A percentile compares a stretch with the other conserved stretches of the same genome.
phyloP scores from a whole-genome alignment of 352 stramenopile genomes.

The Phytophthora syringae region DNA sequence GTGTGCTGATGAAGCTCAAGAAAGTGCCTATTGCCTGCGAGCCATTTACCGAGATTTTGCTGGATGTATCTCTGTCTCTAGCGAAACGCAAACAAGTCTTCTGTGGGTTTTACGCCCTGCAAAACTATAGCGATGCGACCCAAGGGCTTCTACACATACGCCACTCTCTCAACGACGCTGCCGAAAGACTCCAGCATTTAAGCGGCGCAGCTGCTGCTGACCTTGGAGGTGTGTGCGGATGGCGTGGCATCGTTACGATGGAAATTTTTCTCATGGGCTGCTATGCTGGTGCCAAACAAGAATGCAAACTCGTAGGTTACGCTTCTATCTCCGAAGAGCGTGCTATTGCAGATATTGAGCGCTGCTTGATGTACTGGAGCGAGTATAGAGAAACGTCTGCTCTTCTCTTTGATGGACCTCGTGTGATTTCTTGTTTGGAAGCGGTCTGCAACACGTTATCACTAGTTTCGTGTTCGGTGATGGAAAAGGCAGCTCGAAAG shows the following conservation, averaged over 20 bases:
- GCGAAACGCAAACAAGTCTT: conserved; percentile 44
- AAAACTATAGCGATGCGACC: conserved; percentile 25
- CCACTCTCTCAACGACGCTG: conserved; percentile 28
- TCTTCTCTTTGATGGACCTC: conserved; percentile 45
- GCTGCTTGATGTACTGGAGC: conserved; percentile 48
- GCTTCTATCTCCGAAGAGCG: conserved; percentile 38
- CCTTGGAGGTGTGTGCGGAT: conserved; percentile 61
- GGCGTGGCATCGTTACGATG: conserved; percentile 63
- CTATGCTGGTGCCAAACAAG: conserved; percentile 30
- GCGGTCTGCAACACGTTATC: conserved; percentile 60
- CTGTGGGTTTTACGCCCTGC: conserved; percentile 38
- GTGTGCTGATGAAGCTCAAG: conserved; percentile 28
- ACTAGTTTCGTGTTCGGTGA: conserved; percentile 52
- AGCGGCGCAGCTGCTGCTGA: conserved; percentile 24
- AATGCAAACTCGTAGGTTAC: conserved; percentile 1
- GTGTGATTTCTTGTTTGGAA: conserved; percentile 50
- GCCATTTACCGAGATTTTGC: conserved; percentile 8
- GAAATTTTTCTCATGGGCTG: conserved; percentile 53
- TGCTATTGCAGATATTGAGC: conserved; percentile 54
- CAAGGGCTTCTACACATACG: conserved; percentile 34
- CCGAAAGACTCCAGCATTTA: conserved; percentile 22
- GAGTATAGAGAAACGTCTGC: conserved; percentile 3
- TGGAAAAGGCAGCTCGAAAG: conserved; percentile 46
- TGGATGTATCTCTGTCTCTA: conserved; percentile 38
- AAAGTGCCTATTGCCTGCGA: background rate